Evolutionary conservation across 2,329 filamentous ascomycete species (phyloP).

Genomic region (Phaeosphaeria sp.): DNA sequence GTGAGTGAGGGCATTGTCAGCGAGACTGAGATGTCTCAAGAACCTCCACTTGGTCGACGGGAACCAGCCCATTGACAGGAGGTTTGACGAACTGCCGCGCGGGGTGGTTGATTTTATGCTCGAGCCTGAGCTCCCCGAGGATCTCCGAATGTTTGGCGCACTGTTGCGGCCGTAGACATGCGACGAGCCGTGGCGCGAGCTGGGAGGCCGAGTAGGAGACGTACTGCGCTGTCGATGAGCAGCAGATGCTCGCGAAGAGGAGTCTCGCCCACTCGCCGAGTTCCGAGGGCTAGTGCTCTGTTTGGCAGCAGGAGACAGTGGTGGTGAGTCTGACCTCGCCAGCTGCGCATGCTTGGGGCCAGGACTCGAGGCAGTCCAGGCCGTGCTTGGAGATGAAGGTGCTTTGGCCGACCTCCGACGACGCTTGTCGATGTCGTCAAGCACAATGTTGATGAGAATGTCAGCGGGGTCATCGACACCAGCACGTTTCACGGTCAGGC

Average conservation of each 20-base stretch:
- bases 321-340: constrained; percentile 70
- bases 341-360: constrained; percentile 70
- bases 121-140: constrained; percentile 93
- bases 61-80: constrained; percentile 73
- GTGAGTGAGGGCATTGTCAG: constrained; percentile 87
- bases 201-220: constrained; percentile 79
- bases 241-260: constrained; percentile 51
- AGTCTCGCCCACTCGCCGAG: constrained; percentile 63
- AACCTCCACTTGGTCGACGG: constrained; percentile 94
- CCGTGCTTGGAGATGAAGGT: constrained; percentile 78
- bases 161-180: constrained; percentile 67
- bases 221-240: constrained; percentile 70
- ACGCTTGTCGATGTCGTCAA: constrained; percentile 95
- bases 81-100: constrained; percentile 76
- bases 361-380: constrained; percentile 70
- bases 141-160: constrained; percentile 77
- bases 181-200: constrained; percentile 74
- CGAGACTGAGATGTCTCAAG: constrained; percentile 85
- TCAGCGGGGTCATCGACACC: constrained; percentile 89
- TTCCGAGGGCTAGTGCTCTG: constrained; percentile 59
- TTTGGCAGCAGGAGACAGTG: constrained; percentile 51
- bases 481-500: constrained; percentile 85
- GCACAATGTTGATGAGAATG: constrained; percentile 87
- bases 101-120: constrained; percentile 64
- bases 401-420: constrained; percentile 86